A percentile compares a stretch with the other conserved stretches of the same genome.
phyloP scores from a whole-genome alignment of 139 green algal species.

The Chlorella sp. region DNA sequence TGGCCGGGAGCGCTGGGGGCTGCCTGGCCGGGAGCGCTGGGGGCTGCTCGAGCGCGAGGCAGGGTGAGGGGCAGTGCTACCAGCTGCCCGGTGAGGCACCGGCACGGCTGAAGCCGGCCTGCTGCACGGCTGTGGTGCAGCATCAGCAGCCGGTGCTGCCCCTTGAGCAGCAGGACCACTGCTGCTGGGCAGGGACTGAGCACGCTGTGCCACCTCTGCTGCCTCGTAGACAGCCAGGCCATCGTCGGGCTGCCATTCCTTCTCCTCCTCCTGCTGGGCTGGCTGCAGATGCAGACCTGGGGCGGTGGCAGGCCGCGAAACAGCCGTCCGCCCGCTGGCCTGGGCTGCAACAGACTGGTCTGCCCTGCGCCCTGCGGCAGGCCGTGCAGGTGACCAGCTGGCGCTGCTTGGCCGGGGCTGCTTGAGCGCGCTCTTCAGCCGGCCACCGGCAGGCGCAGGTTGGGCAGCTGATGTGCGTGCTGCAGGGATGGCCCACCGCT shows the following conservation, averaged over 20 bases:
- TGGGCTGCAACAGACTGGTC: neutral
- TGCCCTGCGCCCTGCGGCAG: neutral
- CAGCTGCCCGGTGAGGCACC: neutral
- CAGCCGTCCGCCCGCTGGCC: neutral
- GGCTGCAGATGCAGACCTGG: neutral
- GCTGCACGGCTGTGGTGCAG: too few species aligned
- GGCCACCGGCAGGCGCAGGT: neutral
- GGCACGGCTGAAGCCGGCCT: too few species aligned
- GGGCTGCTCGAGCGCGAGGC: neutral
- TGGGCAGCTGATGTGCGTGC: neutral
- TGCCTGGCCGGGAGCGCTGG: neutral
- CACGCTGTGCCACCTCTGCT: neutral
- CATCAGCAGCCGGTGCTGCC: too few species aligned
- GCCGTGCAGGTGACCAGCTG: neutral
- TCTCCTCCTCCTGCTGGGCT: neutral
- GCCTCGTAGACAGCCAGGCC: neutral
- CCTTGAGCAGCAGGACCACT: too few species aligned
- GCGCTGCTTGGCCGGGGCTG: neutral
- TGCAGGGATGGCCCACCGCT: conserved; percentile 8
- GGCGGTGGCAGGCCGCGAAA: neutral
- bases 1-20: neutral
- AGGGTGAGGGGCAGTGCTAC: neutral
- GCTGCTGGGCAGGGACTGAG: too few species aligned
- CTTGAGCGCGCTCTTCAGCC: conserved; percentile 12
- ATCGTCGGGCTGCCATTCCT: conserved; percentile 26